Base-by-base conservation (phyloP, 306 rosid species). In the Aeschynomene evenia region DNA sequence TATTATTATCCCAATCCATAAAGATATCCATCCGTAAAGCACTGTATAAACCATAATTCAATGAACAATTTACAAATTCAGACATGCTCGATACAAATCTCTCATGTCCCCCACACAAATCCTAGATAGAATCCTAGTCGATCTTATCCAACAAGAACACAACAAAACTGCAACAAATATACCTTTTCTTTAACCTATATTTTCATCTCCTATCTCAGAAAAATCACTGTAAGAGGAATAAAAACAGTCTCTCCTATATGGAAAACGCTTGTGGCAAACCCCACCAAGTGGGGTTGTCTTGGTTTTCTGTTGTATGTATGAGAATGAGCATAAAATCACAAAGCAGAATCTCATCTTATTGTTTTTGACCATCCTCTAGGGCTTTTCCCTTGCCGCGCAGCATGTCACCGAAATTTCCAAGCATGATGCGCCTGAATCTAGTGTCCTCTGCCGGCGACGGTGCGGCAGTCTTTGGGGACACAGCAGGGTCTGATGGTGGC, bases 401-500 rank as follows among this genome's bases (percentile, higher is more conserved):
- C 97, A 94, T 91, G 16, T 91, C 97, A 0, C 97, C 63, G 77
- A 94, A 94, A 82, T 84, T 80, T 67, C 99, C 99, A 70, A 91
- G 53, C 99, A 94, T 94, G 76, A 94, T 91, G 53, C 96, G 88
- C 85, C 84, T 75, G 71, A 94, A 88, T 82, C 98, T 85, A 51
- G 96, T 94, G 73, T 94, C 98, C 62, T 94, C 97, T 9, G 43
- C 78, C 1, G 87, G 70, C 9, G 83, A n/a, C 0, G 73, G 74
- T 50, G 78, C 6, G n/a, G 53, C 65, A 0, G 77, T 51, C 55
- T 53, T 82, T 6, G 96, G 92, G 11, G 96, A 85, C 39, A 71
- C 78, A 18, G 6, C 80, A 7, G 85, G 76, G 71, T 80, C 89
- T 2, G 82, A 48, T 21, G 81, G 48, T 21, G 81, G 42, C 53